Evolutionary conservation across 202 grass and related monocot genomes (phyloP), one percentile per base, ranked within the genome.

Genomic region (Carex arenaria): DNA sequence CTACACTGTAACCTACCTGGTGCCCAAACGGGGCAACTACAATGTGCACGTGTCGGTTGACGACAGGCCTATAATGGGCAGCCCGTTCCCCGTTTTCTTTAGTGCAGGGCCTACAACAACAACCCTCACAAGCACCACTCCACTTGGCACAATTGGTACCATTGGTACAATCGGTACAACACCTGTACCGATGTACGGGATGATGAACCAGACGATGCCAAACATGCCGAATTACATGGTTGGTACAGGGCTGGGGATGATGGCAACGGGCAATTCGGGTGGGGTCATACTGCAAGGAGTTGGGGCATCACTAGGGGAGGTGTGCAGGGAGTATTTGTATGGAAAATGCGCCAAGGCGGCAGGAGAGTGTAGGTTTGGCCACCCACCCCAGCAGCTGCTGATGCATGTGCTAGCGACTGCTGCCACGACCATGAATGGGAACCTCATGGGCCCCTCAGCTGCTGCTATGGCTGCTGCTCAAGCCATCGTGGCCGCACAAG

Each of bases 151-250:
- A 1, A 78, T 65, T 65, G 68, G 75, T 23, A 87, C 34, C 6
- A 64, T 80, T 3, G 59, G 78, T 28, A 31, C 78, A 3, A 65
- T 81, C 4, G 60, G 78, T 47, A 65, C 42, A 1, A 78, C 73
- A 57, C 53, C 61, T 8, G 80, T 67, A 18, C 83, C 89, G 8
- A 95, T 88, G 85, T 84, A 93, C 10, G 93, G 90, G 54, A 98
- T 98, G 93, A 87, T 98, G 22, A 98, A 98, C 84, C 96, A 98
- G 59, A 95, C 96, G 9, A 98, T 98, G 96, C 96, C 96, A 43
- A 98, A 98, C 79, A 98, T 98, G 95, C 95, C 95, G 17, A 98
- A 98, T 79, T 98, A 98, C 63, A 72, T 98, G 26, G 81, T 98
- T 1, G 93, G 96, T 60, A 90, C 88, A 55, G 83, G 92, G 45